Conservation (phyloP, 78 protist genomes). For the slime mould (Dictyostelium discoideum) region dicty_2.7 NC_007088.5:8150001-8150500, state of each 20-base stretch:
- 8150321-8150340: conserved; percentile 59
- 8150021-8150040: conserved; percentile 61
- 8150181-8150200: conserved; percentile 42
- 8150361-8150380: conserved; percentile 58
- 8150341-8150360: conserved; percentile 74
- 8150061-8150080: conserved; percentile 10
- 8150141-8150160: conserved; percentile 50
- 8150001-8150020: conserved; percentile 55
- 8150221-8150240: conserved; percentile 23
- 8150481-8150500: background rate
- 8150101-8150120: conserved; percentile 61
- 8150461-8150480: conserved; percentile 71
- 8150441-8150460: conserved; percentile 82
- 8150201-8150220: conserved; percentile 56
- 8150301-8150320: conserved; percentile 63
- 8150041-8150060: conserved; percentile 72
- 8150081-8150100: conserved; percentile 59
- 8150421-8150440: conserved; percentile 84
- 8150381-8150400: conserved; percentile 79
- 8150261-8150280: conserved; percentile 61
- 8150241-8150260: conserved; percentile 31
- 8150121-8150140: conserved; percentile 62
- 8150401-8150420: conserved; percentile 46
- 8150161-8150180: conserved; percentile 18
- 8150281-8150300: conserved; percentile 73